These are phyloP conservation scores for Zygosaccharomyces bailii DNA, from an alignment of 805 yeast species.

Conservation along the genomic window DNA sequence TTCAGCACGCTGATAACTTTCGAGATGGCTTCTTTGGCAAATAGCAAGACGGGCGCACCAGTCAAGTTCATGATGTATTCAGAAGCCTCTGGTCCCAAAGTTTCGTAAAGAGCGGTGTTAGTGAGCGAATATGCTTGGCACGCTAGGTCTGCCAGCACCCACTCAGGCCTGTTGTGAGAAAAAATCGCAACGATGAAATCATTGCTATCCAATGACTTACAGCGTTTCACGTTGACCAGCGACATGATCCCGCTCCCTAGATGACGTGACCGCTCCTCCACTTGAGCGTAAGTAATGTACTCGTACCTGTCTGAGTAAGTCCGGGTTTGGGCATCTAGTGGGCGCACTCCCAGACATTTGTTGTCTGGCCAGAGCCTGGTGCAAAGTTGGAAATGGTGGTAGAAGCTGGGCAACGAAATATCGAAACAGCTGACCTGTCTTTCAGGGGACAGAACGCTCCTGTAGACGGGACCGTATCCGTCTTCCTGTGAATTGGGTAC, in stretches of 20 bases:
- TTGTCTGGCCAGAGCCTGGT: slow-evolving; percentile 37
- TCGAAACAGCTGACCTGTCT: slow-evolving; percentile 40
- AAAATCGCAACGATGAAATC: slow-evolving; percentile 53
- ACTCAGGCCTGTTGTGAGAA: slow-evolving; percentile 59
- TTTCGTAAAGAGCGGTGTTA: slow-evolving; percentile 55
- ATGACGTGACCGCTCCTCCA: slow-evolving; percentile 42
- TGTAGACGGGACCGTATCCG: slow-evolving; percentile 51
- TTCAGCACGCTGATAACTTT: slow-evolving; percentile 46
- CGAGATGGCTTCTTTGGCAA: slow-evolving; percentile 50
- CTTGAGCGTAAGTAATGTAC: slow-evolving; percentile 42
- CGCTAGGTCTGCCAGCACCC: slow-evolving; percentile 69
- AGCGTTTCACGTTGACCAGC: slow-evolving; percentile 40
- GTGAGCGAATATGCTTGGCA: slow-evolving; percentile 54
- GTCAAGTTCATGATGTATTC: slow-evolving; percentile 59
- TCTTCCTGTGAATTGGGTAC: slow-evolving; percentile 38
- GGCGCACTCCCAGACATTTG: slow-evolving; percentile 48
- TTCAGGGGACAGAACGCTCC: slow-evolving; percentile 41
- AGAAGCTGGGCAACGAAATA: slow-evolving; percentile 44
- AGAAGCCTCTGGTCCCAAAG: slow-evolving; percentile 58
- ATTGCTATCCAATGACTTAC: slow-evolving; percentile 29
- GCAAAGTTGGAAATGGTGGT: slow-evolving; percentile 44
- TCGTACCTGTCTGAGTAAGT: slow-evolving; percentile 43
- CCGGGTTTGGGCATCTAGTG: slow-evolving; percentile 32
- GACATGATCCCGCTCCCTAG: slow-evolving; percentile 56
- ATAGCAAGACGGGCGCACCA: slow-evolving; percentile 57